These are phyloP conservation scores for Rhizomucor miehei DNA, from an alignment of 371 early-diverging fungal genomes.

Conservation along the genomic window DNA sequence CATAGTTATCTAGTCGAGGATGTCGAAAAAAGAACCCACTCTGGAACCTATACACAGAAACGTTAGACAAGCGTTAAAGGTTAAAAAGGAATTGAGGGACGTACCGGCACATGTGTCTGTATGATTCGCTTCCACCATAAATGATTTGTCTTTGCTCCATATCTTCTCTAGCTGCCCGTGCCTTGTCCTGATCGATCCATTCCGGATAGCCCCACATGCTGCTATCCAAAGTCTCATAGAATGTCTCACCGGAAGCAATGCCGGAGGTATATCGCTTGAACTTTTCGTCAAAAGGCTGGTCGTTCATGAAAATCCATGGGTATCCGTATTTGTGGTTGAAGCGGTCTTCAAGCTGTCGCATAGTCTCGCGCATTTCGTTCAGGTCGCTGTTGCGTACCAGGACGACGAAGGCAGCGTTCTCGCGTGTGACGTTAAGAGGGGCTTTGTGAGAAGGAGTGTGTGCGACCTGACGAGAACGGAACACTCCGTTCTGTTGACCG, in stretches of 20 bases:
- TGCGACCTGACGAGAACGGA: neutral
- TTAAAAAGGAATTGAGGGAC: neutral
- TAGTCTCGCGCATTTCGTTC: slow-evolving; percentile 56
- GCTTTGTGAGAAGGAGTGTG: neutral
- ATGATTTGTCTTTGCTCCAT: slow-evolving; percentile 61
- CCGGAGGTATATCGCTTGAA: slow-evolving; percentile 57
- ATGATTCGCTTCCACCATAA: slow-evolving; percentile 80
- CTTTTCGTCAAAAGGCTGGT: slow-evolving; percentile 70
- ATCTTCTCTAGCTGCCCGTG: slow-evolving; percentile 43
- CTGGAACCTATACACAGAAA: slow-evolving; percentile 38
- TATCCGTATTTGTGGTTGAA: slow-evolving; percentile 81
- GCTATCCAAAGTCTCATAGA: slow-evolving; percentile 29
- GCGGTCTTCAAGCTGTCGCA: slow-evolving; percentile 72
- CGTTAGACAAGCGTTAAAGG: neutral
- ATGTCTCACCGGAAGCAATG: slow-evolving; percentile 44
- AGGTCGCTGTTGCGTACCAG: slow-evolving; percentile 74
- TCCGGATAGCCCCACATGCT: slow-evolving; percentile 79
- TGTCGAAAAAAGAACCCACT: slow-evolving; percentile 91
- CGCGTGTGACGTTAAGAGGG: slow-evolving; percentile 10
- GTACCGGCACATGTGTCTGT: slow-evolving; percentile 91
- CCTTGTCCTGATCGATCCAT: slow-evolving; percentile 71
- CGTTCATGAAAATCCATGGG: slow-evolving; percentile 84
- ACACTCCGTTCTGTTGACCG: slow-evolving; percentile 5
- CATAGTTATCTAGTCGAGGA: slow-evolving; percentile 70
- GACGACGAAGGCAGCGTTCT: slow-evolving; percentile 59